phyloP scores from a whole-genome alignment of 148 eudicot genomes.

The Dysphania ambrosioides region DNA sequence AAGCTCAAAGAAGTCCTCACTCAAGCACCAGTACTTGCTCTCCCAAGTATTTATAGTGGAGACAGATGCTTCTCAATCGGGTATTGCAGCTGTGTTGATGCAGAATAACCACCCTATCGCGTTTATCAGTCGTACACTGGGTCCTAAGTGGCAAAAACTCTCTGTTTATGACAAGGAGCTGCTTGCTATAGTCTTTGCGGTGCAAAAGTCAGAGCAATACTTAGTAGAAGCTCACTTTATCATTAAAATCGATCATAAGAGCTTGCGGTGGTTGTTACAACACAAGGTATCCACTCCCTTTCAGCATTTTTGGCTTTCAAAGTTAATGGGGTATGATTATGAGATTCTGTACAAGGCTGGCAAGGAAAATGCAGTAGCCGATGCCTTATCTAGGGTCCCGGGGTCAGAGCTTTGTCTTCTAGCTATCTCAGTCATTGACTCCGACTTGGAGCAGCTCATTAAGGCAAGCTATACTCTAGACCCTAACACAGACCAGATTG shows the following conservation, averaged over 20 bases:
- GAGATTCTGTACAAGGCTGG: not conserved
- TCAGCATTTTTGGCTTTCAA: conserved; percentile 18
- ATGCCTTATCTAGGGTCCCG: not conserved
- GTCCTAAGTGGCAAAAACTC: not conserved
- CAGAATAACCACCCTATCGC: conserved; percentile 5
- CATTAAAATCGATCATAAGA: conserved; percentile 18
- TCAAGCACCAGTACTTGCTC: no score
- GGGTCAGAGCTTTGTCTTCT: not conserved
- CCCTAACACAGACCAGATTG: no score
- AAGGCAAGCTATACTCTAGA: no score
- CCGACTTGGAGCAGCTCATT: no score
- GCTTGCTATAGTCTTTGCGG: not conserved
- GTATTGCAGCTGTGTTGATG: conserved; percentile 26
- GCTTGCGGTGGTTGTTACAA: conserved; percentile 9
- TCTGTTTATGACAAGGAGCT: conserved; percentile 21
- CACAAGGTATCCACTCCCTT: not conserved
- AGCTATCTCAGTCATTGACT: no score
- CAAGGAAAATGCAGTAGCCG: not conserved
- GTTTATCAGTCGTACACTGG: conserved; percentile 7
- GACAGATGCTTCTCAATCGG: not conserved
- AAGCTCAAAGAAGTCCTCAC: no score
- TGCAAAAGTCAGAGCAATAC: conserved; percentile 13
- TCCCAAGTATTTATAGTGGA: conserved; percentile 3
- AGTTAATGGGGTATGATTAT: not conserved
- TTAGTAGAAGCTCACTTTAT: not conserved